phyloP scores from a whole-genome alignment of 2,329 filamentous ascomycete species.

The Dactylonectria estremocensis region DNA sequence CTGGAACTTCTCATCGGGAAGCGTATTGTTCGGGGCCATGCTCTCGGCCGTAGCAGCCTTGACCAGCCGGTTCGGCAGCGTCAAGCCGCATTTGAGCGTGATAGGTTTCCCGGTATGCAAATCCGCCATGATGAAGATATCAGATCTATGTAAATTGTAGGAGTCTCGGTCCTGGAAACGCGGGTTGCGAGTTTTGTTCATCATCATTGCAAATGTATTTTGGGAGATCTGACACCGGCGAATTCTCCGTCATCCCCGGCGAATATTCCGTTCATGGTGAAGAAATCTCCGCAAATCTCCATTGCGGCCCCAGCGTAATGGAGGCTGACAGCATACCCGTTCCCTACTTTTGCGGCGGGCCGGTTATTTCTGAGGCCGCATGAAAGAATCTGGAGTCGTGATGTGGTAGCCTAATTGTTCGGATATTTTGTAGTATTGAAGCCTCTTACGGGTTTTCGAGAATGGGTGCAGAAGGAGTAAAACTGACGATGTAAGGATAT shows the following conservation, averaged over 20 bases:
- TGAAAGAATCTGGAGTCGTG: too few relatives aligned
- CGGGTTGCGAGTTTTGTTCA: neutral
- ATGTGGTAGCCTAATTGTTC: too few relatives aligned
- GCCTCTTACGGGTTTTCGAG: too few relatives aligned
- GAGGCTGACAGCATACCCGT: neutral
- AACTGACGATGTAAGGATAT: too few relatives aligned
- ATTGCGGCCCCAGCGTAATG: neutral
- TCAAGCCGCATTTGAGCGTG: conserved; percentile 68
- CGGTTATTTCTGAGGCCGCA: too few relatives aligned
- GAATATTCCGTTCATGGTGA: conserved; percentile 7
- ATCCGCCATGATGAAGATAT: neutral
- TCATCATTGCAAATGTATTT: neutral
- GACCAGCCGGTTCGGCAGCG: conserved; percentile 67
- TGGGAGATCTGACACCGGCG: neutral
- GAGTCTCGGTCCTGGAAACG: neutral
- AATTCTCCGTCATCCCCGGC: conserved; percentile 7
- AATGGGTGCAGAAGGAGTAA: too few relatives aligned
- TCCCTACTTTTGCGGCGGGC: too few relatives aligned
- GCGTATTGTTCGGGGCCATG: conserved; percentile 24
- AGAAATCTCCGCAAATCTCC: conserved; percentile 5
- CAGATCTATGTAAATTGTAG: neutral
- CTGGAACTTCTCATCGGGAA: conserved; percentile 59
- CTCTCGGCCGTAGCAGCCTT: conserved; percentile 67
- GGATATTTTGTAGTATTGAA: too few relatives aligned
- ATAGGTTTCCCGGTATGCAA: conserved; percentile 1